These are phyloP conservation scores for Vinca minor DNA, from an alignment of 257 asterid genomes.

Conservation along the genomic window DNA sequence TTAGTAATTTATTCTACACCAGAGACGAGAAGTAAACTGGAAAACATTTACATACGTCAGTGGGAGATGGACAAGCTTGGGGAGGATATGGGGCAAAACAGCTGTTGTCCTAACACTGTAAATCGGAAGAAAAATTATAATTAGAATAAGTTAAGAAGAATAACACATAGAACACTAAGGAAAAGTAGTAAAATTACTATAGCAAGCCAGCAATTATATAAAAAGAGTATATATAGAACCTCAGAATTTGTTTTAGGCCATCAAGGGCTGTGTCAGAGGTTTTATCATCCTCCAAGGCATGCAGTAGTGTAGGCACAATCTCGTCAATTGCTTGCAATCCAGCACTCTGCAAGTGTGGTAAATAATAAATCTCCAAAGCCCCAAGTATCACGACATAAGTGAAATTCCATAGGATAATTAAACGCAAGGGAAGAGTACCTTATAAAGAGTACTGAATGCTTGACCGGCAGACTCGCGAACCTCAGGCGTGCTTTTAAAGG, in stretches of 20 bases:
- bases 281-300: conserved; percentile 83
- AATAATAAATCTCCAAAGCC: not conserved
- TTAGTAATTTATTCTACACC: not conserved
- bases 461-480: conserved; percentile 95
- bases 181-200: not conserved
- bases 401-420: conserved; percentile 3
- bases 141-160: conserved; percentile 1
- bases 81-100: conserved; percentile 97
- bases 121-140: conserved; percentile 7
- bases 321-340: conserved; percentile 99
- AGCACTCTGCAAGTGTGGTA: conserved; percentile 58
- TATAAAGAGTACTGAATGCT: conserved; percentile 96
- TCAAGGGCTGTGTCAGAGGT: conserved; percentile 95
- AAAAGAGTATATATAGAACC: conserved; percentile 34
- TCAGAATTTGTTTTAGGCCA: conserved; percentile 93
- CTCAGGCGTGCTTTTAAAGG: conserved; percentile 49
- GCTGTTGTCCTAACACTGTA: conserved; percentile 93
- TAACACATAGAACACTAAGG: conserved; percentile 1
- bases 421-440: conserved; percentile 39
- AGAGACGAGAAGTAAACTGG: conserved; percentile 14
- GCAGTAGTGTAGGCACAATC: conserved; percentile 93
- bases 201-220: not conserved
- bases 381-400: not conserved
- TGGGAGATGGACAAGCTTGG: conserved; percentile 92
- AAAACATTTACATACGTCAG: conserved; percentile 56